Evolutionary conservation across 768 basidiomycete genomes (phyloP).

Genomic region (Trametes elegans): DNA sequence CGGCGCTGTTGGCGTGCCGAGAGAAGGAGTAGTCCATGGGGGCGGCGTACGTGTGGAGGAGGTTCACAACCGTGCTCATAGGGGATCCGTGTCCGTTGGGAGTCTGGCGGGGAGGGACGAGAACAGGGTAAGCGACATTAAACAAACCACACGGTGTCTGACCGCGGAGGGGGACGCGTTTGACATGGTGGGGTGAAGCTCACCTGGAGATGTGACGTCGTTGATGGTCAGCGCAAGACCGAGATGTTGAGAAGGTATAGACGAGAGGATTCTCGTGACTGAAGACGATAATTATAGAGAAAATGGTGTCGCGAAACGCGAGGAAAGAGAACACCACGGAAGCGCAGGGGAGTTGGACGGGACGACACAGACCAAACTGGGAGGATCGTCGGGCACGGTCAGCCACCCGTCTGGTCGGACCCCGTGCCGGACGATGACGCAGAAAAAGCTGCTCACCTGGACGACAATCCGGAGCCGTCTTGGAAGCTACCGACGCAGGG

Average conservation of each 20-base stretch:
- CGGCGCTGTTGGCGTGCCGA: conserved; percentile 50
- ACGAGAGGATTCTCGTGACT: not conserved
- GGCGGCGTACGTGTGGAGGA: conserved; percentile 13
- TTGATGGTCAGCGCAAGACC: conserved; percentile 2
- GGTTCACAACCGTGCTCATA: conserved; percentile 16
- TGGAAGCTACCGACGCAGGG: conserved; percentile 4
- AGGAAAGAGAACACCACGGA: conserved; percentile 9
- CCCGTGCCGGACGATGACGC: not conserved
- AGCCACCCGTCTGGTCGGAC: not conserved
- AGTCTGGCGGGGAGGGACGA: conserved; percentile 1
- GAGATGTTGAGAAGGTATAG: conserved; percentile 3
- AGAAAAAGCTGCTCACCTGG: not conserved
- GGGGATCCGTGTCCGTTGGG: conserved; percentile 15
- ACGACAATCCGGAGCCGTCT: conserved; percentile 2
- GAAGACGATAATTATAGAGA: conserved; percentile 17
- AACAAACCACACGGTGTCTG: too few relatives aligned
- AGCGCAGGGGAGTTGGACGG: not conserved
- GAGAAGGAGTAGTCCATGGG: conserved; percentile 26
- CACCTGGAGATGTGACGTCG: conserved; percentile 14
- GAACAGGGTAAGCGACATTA: not conserved
- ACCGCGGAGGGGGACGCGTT: not conserved
- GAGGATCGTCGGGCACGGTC: conserved; percentile 8
- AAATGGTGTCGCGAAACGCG: conserved; percentile 16
- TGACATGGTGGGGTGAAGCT: not conserved
- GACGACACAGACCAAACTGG: conserved; percentile 3